Percentiles rank a stretch among this genome's conserved stretches.
Conservation (phyloP, 225 moss, liverwort and hornwort species). For the Climacium dendroides region DNA sequence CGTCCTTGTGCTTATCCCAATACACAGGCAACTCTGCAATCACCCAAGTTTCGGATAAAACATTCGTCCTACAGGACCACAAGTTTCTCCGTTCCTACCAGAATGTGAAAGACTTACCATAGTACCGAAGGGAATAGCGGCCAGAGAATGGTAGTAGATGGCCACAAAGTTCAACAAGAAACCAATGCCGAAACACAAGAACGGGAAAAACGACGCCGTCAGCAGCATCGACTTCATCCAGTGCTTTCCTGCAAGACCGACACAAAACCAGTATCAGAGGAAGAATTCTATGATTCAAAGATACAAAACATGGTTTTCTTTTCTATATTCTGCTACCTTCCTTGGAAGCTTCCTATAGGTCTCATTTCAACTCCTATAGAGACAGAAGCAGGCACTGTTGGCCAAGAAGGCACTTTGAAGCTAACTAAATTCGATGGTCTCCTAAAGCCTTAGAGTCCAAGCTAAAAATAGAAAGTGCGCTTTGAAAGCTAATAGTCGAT, state of each 20-base stretch:
- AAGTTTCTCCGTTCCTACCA: background rate
- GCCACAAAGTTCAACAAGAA: constrained; percentile 92
- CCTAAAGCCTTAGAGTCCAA: background rate
- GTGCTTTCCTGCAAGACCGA: constrained; percentile 62
- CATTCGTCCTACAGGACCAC: background rate
- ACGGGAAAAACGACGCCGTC: constrained; percentile 89
- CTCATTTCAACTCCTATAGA: background rate
- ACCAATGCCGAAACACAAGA: constrained; percentile 82
- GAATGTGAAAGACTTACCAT: constrained; percentile 51
- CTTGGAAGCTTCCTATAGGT: background rate
- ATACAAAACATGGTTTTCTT: background rate
- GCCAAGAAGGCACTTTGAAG: background rate
- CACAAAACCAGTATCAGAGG: background rate
- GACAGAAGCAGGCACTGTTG: background rate
- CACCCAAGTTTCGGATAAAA: background rate
- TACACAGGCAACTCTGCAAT: background rate
- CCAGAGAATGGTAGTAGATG: constrained; percentile 87
- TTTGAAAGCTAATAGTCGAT: background rate
- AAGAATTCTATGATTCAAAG: background rate
- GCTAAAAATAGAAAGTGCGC: background rate
- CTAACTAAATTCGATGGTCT: background rate
- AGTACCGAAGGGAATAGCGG: constrained; percentile 96
- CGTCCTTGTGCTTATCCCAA: background rate
- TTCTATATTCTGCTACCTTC: background rate
- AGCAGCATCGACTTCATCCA: constrained; percentile 99